These are phyloP conservation scores for Malus hybrid DNA, from an alignment of 331 rosid species.

Conservation along the genomic window DNA sequence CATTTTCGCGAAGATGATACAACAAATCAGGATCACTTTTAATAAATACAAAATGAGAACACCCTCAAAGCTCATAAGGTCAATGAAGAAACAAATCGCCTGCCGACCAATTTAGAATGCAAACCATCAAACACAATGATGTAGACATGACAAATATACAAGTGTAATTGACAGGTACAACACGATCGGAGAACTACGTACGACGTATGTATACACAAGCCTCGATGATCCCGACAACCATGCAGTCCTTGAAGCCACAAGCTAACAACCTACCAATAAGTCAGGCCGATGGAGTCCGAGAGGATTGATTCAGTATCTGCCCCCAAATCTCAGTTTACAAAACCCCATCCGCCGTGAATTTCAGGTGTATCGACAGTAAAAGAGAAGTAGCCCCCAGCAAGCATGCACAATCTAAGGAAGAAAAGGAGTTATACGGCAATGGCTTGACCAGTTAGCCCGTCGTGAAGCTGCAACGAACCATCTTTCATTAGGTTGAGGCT, in stretches of 20 bases:
- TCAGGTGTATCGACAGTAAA: conserved; percentile 22
- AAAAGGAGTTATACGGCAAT: conserved; percentile 51
- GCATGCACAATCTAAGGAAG: conserved; percentile 20
- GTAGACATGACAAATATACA: conserved; percentile 9
- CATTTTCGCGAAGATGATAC: background rate
- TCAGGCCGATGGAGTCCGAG: conserved; percentile 3
- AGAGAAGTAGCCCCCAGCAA: conserved; percentile 15
- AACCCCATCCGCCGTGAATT: background rate
- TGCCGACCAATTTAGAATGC: background rate
- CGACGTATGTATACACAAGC: conserved; percentile 7
- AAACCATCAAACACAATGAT: conserved; percentile 14
- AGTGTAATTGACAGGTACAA: background rate
- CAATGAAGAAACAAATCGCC: conserved; percentile 6
- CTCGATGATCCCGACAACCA: background rate
- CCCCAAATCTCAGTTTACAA: background rate
- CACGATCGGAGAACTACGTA: background rate
- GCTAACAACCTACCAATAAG: background rate
- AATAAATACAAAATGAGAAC: conserved; percentile 1
- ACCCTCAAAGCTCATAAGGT: background rate
- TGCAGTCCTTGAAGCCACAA: background rate
- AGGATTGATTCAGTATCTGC: background rate
- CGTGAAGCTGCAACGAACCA: conserved; percentile 94
- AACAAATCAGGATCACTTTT: background rate
- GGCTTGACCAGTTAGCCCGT: conserved; percentile 72
- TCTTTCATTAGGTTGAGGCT: conserved; percentile 95